Evolutionary conservation across 306 rosid species (phyloP).

Genomic region (Rubus idaeus): DNA sequence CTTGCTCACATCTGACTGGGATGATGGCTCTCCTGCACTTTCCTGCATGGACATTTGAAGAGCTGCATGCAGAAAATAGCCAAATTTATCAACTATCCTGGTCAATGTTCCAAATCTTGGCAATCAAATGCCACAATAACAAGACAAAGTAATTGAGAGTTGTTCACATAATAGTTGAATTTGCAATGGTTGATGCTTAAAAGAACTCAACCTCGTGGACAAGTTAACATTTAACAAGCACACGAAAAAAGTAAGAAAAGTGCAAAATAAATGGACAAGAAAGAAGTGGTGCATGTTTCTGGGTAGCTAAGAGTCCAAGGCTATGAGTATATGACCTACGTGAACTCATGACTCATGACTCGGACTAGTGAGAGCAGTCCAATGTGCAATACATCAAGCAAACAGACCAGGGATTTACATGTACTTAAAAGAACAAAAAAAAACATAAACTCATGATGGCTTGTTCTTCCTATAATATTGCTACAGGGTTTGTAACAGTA

Average conservation of each 20-base stretch:
- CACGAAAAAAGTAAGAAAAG: background rate
- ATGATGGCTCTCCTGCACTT: constrained; percentile 7
- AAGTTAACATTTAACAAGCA: background rate
- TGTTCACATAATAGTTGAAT: background rate
- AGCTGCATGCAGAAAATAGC: constrained; percentile 27
- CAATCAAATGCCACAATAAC: background rate
- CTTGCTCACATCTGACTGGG: constrained; percentile 33
- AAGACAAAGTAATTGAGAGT: background rate
- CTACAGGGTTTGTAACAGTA: background rate
- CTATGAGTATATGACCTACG: constrained; percentile 4
- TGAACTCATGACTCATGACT: background rate
- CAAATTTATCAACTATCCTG: background rate
- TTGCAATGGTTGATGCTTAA: background rate
- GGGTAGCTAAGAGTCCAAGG: background rate
- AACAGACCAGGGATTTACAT: background rate
- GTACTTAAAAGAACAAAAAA: background rate
- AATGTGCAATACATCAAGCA: background rate
- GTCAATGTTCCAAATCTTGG: background rate
- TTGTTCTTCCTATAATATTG: background rate
- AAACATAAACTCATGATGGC: background rate
- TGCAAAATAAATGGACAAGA: background rate
- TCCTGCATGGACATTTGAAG: constrained; percentile 48
- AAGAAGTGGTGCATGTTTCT: background rate
- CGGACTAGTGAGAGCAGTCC: background rate
- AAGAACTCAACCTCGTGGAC: background rate